These are phyloP conservation scores for Xerocomellus amylosporus DNA, from an alignment of 768 basidiomycete genomes.

Conservation along the genomic window DNA sequence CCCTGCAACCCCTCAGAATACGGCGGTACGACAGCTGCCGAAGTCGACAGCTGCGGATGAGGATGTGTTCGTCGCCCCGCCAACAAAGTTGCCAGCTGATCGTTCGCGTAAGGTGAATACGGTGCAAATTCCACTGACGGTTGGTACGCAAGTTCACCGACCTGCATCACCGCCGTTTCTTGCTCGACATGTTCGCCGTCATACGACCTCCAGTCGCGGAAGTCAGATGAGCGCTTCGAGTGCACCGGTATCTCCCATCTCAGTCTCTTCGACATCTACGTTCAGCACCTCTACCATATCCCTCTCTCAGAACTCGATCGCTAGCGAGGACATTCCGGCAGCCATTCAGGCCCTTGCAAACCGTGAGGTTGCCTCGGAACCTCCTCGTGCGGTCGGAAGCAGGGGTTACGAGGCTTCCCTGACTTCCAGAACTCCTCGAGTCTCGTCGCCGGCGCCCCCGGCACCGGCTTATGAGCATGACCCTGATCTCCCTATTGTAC, in stretches of 20 bases:
- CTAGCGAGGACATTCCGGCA: slow-evolving; percentile 19
- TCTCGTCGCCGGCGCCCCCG: slow-evolving; percentile 24
- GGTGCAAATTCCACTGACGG: slow-evolving; percentile 23
- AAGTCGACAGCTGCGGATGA: slow-evolving; percentile 2
- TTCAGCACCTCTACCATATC: slow-evolving; percentile 24
- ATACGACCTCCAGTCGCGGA: slow-evolving; percentile 32
- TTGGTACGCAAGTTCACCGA: slow-evolving; percentile 15
- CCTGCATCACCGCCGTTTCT: slow-evolving; percentile 36
- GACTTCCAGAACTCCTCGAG: slow-evolving; percentile 21
- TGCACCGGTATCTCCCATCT: slow-evolving; percentile 33
- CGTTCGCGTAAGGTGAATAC: slow-evolving; percentile 27
- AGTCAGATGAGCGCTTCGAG: slow-evolving; percentile 29
- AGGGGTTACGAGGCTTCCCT: slow-evolving; percentile 14
- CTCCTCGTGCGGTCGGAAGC: slow-evolving; percentile 18
- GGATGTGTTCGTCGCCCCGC: slow-evolving; percentile 17
- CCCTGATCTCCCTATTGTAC: slow-evolving; percentile 24
- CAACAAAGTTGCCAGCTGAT: slow-evolving; percentile 8
- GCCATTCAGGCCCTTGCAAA: slow-evolving; percentile 12
- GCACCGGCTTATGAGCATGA: slow-evolving; percentile 27
- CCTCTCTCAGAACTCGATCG: slow-evolving; percentile 15
- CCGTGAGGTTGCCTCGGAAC: slow-evolving; percentile 23
- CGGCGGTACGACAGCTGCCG: slow-evolving; percentile 14
- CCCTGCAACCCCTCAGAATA: slow-evolving; percentile 22
- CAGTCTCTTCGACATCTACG: slow-evolving; percentile 26
- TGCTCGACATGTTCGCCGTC: slow-evolving; percentile 33